phyloP scores from a whole-genome alignment of 2,329 filamentous ascomycete species.

The Epichloe glyceriae region DNA sequence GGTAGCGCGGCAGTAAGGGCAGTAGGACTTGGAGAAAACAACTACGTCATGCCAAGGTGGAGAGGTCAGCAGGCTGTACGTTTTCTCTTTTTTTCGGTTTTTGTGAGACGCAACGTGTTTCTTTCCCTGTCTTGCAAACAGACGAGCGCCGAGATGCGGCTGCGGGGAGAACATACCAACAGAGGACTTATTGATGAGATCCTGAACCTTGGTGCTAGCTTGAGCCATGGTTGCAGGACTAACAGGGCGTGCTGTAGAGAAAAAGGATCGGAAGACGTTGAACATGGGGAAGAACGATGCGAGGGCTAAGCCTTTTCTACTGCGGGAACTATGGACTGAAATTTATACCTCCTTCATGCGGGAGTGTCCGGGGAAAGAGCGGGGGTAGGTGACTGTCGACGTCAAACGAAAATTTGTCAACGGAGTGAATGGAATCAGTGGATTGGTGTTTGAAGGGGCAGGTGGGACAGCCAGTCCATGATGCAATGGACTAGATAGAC shows the following conservation, averaged over 20 bases:
- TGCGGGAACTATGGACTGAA: neutral
- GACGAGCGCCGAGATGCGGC: too few species aligned
- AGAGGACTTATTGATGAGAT: slow-evolving; percentile 77
- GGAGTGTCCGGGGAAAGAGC: neutral
- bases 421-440: neutral
- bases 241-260: slow-evolving; percentile 33
- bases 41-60: slow-evolving; percentile 31
- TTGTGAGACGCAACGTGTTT: too few species aligned
- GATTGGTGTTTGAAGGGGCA: slow-evolving; percentile 3
- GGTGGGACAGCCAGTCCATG: neutral
- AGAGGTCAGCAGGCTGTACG: neutral
- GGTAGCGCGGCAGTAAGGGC: slow-evolving; percentile 75
- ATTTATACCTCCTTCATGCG: neutral
- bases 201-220: slow-evolving; percentile 70
- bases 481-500: neutral
- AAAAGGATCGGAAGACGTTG: slow-evolving; percentile 61
- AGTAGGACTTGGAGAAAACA: slow-evolving; percentile 95
- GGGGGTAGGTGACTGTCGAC: neutral
- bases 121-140: neutral
- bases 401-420: neutral
- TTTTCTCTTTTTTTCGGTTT: neutral
- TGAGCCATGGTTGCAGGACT: slow-evolving; percentile 63
- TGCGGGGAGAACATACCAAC: slow-evolving; percentile 47
- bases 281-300: slow-evolving; percentile 23
- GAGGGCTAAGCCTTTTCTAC: neutral